Base-by-base conservation (phyloP, 2,329 filamentous ascomycete species). In the Beauveria sp. region DNA sequence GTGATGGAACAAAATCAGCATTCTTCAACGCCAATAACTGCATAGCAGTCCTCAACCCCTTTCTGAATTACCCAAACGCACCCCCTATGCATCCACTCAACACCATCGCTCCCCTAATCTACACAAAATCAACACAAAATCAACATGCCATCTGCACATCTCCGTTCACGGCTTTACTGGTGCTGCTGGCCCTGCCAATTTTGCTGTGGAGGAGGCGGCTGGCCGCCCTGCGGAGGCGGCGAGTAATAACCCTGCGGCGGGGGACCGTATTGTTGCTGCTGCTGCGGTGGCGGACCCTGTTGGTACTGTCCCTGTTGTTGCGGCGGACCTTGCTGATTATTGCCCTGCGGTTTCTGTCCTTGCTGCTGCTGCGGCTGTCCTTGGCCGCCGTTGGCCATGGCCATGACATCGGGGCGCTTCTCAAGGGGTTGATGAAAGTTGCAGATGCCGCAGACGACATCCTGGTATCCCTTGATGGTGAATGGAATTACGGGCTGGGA, bases 391-490 rank as follows among this genome's bases (percentile, higher is more conserved):
- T 75, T 74, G 66, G 71, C 74, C 77, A 85, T 82, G 60, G 76
- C 76, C 70, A 80, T 77, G 54, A 86, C 81, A 63, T 86, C 83
- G 14, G 76, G 81, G 16, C 83, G 76, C 67, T 81, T 78, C 66
- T 83, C 78, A 60, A 88, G 79, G 10, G 85, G 84, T 72, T 93
- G 88, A 65, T 84, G 82, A 72, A 91, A 92, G 71, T 88, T 85
- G 81, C 89, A 93, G 72, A 92, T 86, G 69, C 85, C 81, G 77
- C 89, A 93, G 63, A 80, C 78, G 61, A 93, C 81, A 69, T 91
- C 88, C 67, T 87, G 79, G 74, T 88, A 87, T 60, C 84, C 85
- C 62, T 83, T 80, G 66, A 87, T 78, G 51, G 84, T 87, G 69
- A 92, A 87, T 0, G 89, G 89, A 28, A 93, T 79, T 51, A 93